Evolutionary conservation across 148 eudicot species (phyloP), one percentile per base, ranked within the genome.

Genomic region (Cornus suecica): DNA sequence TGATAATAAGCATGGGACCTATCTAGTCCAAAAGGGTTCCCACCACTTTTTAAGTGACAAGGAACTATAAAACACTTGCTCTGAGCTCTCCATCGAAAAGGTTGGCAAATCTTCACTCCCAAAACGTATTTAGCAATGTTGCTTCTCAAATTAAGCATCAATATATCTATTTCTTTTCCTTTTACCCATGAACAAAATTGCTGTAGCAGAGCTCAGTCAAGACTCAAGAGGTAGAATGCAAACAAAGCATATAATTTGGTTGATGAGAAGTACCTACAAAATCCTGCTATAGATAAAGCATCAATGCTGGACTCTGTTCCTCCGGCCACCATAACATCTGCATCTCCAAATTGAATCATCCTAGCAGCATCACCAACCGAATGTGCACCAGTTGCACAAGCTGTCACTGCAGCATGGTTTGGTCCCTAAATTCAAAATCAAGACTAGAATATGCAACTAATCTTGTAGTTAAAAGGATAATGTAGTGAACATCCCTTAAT

Each of bases 361-460:
- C 94, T 88, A 27, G 97, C 87, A 87, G 99, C 97, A 87, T 95
- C 99, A 69, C 99, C 99, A 77, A 95, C 88, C 27, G 92, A 93
- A 87, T 95, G 94, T 62, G 94, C 97, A 79, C 99, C 99, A 64
- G 99, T 95, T 66, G 99, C 99, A 86, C 99, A 95, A 78, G 97
- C 99, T 71, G 99, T 95, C 80, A 90, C 97, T 87, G 97, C 97
- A 88, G 99, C 97, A 86, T 92, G 99, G 89, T 95, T 95, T 77
- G 99, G 99, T 80, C 99, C 99, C 99, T 94, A 88, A 69, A 88
- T 80, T 89, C 89, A 83, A 89, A 84, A 86, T 80, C 74, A 85
- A 84, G 70, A 83, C 87, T 92, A 83, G 51, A 60, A 77, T 69
- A 76, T 78, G 78, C 81, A 81, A 73, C 25, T 28, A 76, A 75